These are phyloP conservation scores for Populus euphratica DNA, from an alignment of 345 rosid genomes.

Conservation along the genomic window DNA sequence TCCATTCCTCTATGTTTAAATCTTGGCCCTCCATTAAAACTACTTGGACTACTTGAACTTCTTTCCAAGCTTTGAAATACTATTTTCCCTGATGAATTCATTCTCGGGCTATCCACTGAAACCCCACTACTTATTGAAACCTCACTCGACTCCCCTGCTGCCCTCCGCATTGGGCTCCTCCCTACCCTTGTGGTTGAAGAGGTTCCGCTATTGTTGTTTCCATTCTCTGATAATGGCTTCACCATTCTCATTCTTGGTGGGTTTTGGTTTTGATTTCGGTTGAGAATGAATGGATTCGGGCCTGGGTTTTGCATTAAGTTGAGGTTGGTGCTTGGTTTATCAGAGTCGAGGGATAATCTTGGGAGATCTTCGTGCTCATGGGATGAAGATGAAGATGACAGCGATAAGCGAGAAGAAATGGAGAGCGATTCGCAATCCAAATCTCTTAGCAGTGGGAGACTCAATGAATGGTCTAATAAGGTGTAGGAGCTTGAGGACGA, in stretches of 20 bases:
- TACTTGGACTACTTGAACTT: slow-evolving; percentile 96
- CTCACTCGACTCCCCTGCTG: slow-evolving; percentile 32
- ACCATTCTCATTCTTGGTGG: slow-evolving; percentile 66
- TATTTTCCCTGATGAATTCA: slow-evolving; percentile 89
- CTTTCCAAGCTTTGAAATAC: slow-evolving; percentile 88
- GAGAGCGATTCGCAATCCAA: slow-evolving; percentile 64
- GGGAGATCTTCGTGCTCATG: slow-evolving; percentile 86
- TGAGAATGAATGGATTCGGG: slow-evolving; percentile 60
- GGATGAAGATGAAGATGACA: slow-evolving; percentile 84
- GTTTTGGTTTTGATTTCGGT: slow-evolving; percentile 32
- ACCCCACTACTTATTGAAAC: slow-evolving; percentile 49
- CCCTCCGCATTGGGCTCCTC: slow-evolving; percentile 58
- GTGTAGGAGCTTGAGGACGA: slow-evolving; percentile 25
- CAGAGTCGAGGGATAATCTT: slow-evolving; percentile 74
- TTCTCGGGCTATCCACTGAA: slow-evolving; percentile 83
- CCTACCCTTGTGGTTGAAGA: slow-evolving; percentile 28
- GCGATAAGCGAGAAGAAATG: slow-evolving; percentile 73
- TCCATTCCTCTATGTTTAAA: slow-evolving; percentile 78
- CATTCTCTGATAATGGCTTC: slow-evolving; percentile 42
- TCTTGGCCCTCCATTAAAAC: slow-evolving; percentile 84
- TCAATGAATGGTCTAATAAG: slow-evolving; percentile 41
- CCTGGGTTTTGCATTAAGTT: slow-evolving; percentile 8
- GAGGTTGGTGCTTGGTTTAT: slow-evolving; percentile 42
- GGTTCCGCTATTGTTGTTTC: slow-evolving; percentile 17
- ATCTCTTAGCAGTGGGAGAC: slow-evolving; percentile 64